Conservation (phyloP, 768 basidiomycete species). For the Mycena haematopus region DNA sequence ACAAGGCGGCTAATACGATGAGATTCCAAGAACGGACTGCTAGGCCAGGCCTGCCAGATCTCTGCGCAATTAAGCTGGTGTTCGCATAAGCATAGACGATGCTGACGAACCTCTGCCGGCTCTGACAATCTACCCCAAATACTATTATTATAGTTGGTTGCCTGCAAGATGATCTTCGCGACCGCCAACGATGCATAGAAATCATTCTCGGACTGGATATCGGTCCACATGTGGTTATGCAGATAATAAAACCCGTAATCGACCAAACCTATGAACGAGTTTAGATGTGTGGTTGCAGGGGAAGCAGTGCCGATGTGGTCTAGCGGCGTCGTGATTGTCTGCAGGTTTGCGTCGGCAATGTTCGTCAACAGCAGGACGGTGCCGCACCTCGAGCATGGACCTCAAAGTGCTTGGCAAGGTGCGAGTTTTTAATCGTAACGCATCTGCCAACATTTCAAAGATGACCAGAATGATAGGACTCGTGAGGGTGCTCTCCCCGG, state of each 20-base stretch:
- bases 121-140: constrained; percentile 48
- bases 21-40: constrained; percentile 71
- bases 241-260: constrained; percentile 62
- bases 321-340: constrained; percentile 27
- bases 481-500: constrained; percentile 34
- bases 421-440: constrained; percentile 58
- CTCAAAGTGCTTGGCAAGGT: constrained; percentile 54
- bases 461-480: constrained; percentile 49
- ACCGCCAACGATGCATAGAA: constrained; percentile 58
- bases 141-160: constrained; percentile 49
- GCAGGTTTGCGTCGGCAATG: neutral
- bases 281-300: constrained; percentile 40
- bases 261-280: constrained; percentile 47
- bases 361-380: neutral
- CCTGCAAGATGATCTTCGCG: constrained; percentile 59
- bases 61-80: constrained; percentile 34
- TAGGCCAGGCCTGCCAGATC: constrained; percentile 40
- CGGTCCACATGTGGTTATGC: constrained; percentile 53
- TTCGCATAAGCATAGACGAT: neutral
- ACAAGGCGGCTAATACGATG: constrained; percentile 59
- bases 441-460: constrained; percentile 60
- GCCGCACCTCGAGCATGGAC: constrained; percentile 60
- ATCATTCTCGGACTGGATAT: constrained; percentile 55
- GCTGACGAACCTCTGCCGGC: constrained; percentile 42
- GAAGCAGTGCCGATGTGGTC: constrained; percentile 28